Evolutionary conservation across 192 early-diverging fungal species (phyloP), one percentile per base, ranked within the genome.

Genomic region (Umbelopsis isabellina): DNA sequence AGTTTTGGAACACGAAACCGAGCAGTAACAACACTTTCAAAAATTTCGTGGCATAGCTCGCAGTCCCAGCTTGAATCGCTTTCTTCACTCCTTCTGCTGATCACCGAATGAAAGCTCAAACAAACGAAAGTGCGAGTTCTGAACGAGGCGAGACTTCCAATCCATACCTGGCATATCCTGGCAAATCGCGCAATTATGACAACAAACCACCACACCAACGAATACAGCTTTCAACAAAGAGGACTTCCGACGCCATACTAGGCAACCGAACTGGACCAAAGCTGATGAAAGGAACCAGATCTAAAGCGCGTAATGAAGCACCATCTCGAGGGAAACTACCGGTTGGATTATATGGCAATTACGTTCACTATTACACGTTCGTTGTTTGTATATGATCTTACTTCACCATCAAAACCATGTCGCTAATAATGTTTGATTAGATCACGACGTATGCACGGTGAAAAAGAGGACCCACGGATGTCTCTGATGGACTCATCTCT

Each of bases 391-490:
- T 16, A 6, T 30, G 44, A 7, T 35, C 9, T 46, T 10, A 37
- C 5, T 25, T 48, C 16, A 35, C 16, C 41, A 10, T 44, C 30
- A 25, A 27, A n/a, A 18, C 20, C 55, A 18, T 30, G 64, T 44
- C 30, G 51, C 61, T 30, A 58, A 71, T 20, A 30, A 22, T 65
- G 1, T 35, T n/a, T 20, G 20, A 41, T 5, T 33, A 74, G 72
- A 11, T 21, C 33, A 1, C 66, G 72, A 47, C 49, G 68, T 1
- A 72, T 79, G 3, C 37, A 76, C 1, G 72, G 76, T 25, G 72
- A 74, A 11, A 51, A 22, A 1, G 69, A 70, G 23, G 93, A 95
- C 74, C 71, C 84, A 1, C 85, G 93, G 8, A 69, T 95, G 8
- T 67, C 74, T 21, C 48, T 88, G 5, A 50, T 95, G 33, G 75